A percentile compares a stretch with the other conserved stretches of the same genome.
Conservation (phyloP, 306 rosid genomes). For the Dryas drummondii region DNA sequence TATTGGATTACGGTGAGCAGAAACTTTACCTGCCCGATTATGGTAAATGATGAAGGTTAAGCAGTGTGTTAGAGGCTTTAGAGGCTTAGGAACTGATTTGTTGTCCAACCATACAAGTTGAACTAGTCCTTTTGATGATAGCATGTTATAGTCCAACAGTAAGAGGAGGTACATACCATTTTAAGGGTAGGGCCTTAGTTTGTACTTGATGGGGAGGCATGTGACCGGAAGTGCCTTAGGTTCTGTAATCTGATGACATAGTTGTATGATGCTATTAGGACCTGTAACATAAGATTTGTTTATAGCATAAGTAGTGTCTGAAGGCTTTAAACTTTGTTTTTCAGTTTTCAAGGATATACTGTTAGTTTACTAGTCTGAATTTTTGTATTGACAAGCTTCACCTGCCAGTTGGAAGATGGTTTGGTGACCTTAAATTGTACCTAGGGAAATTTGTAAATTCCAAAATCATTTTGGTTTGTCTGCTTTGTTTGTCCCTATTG, state of each 20-base stretch:
- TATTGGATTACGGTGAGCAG: background rate
- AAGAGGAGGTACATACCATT: background rate
- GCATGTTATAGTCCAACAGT: background rate
- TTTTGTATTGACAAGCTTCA: background rate
- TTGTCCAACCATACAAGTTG: background rate
- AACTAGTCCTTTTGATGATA: background rate
- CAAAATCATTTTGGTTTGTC: background rate
- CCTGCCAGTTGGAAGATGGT: background rate
- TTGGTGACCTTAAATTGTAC: background rate
- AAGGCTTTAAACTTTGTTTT: background rate
- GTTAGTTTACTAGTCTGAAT: background rate
- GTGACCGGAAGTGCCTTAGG: background rate
- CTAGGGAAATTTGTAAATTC: background rate
- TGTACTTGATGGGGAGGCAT: background rate
- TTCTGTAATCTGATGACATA: background rate
- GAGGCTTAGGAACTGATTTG: background rate
- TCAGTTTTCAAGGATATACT: constrained; percentile 1
- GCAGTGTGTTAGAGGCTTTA: constrained; percentile 3
- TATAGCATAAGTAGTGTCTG: background rate
- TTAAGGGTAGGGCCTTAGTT: background rate
- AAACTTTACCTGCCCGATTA: background rate
- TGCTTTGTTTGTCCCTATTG: background rate
- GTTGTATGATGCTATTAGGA: background rate
- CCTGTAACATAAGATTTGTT: background rate
- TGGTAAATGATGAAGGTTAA: background rate